phyloP scores from a whole-genome alignment of 306 rosid genomes.

The Prunus armeniaca region DNA sequence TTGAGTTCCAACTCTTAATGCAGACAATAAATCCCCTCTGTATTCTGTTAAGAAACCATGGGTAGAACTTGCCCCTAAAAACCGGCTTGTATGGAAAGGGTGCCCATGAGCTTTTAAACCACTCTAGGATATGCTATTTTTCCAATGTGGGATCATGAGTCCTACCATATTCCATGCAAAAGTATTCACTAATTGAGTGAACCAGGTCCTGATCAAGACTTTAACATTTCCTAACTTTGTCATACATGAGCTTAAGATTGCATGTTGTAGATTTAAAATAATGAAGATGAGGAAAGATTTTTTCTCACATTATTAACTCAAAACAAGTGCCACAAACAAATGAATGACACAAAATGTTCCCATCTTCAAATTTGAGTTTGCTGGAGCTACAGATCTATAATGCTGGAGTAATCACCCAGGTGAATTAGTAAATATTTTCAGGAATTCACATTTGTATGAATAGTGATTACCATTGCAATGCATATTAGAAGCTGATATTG shows the following conservation, averaged over 20 bases:
- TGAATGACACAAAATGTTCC: neutral
- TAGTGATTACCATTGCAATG: neutral
- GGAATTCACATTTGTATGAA: neutral
- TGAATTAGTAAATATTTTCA: neutral
- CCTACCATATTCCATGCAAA: neutral
- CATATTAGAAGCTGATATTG: neutral
- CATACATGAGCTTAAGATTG: neutral
- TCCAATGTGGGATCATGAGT: too few species aligned
- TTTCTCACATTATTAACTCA: neutral
- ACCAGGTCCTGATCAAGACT: neutral
- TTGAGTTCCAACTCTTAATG: neutral
- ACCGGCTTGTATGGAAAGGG: too few species aligned
- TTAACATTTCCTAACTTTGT: neutral
- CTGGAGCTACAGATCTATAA: neutral
- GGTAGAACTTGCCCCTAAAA: too few species aligned
- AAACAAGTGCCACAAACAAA: neutral
- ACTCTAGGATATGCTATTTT: too few species aligned
- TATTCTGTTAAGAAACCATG: too few species aligned
- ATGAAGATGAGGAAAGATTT: neutral
- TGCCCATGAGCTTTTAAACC: too few species aligned
- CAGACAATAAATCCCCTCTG: neutral
- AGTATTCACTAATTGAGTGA: neutral
- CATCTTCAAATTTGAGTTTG: neutral
- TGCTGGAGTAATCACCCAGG: neutral
- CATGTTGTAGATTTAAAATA: neutral